phyloP scores from a whole-genome alignment of 768 basidiomycete species.

The Termitomyces sp. region DNA sequence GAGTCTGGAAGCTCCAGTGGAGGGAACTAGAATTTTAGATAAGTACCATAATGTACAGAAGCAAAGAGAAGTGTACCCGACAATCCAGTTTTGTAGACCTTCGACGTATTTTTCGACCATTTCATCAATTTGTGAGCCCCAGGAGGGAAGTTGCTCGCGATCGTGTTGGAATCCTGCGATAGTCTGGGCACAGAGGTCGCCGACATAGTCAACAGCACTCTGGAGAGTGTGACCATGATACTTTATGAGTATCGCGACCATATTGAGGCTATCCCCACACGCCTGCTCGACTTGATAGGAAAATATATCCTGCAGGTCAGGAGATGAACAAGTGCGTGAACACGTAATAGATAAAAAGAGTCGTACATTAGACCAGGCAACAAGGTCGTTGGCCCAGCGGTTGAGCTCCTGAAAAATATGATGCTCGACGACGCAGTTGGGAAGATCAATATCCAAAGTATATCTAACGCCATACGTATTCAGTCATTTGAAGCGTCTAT shows the following conservation, averaged over 20 bases:
- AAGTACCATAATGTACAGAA: conserved; percentile 2
- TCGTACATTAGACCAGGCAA: conserved; percentile 74
- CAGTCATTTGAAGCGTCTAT: neutral
- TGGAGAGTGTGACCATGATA: conserved; percentile 57
- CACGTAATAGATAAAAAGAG: conserved; percentile 18
- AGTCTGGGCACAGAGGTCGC: conserved; percentile 53
- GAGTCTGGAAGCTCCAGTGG: conserved; percentile 70
- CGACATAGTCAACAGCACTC: conserved; percentile 61
- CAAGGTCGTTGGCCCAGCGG: conserved; percentile 73
- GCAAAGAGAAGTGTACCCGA: conserved; percentile 40
- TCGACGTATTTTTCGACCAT: conserved; percentile 60
- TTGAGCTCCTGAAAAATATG: conserved; percentile 58
- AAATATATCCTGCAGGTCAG: conserved; percentile 54
- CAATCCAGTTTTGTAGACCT: conserved; percentile 68
- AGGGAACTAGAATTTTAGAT: conserved; percentile 36
- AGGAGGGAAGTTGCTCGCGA: conserved; percentile 50
- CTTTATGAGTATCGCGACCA: conserved; percentile 66
- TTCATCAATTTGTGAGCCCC: conserved; percentile 56
- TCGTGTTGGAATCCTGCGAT: conserved; percentile 51
- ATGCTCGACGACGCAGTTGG: conserved; percentile 66
- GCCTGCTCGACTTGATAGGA: conserved; percentile 77
- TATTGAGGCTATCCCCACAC: conserved; percentile 68
- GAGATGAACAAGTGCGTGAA: conserved; percentile 1
- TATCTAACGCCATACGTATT: conserved; percentile 35
- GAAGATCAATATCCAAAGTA: conserved; percentile 64